Conservation (phyloP, 139 green algal genomes). For the Tetradesmus lagerheimii region DNA sequence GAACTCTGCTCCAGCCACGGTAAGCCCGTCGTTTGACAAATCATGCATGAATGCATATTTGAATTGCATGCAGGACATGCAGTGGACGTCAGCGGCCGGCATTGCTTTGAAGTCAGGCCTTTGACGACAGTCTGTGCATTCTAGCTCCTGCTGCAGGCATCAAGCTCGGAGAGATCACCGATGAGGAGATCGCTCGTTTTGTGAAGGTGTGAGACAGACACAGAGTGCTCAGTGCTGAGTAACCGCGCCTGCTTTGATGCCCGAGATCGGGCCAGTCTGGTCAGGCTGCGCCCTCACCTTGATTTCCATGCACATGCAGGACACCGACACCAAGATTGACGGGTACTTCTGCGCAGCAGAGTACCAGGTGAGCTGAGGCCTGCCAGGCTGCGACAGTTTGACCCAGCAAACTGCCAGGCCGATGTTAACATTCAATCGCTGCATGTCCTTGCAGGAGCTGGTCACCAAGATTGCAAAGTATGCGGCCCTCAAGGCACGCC, state of each 20-base stretch:
- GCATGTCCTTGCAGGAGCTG: neutral
- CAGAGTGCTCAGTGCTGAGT: neutral
- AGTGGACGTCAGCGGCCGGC: neutral
- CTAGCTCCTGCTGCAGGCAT: constrained; percentile 7
- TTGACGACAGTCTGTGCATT: neutral
- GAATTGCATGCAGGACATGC: neutral
- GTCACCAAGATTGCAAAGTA: neutral
- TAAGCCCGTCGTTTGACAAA: neutral
- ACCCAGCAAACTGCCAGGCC: neutral
- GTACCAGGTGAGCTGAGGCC: constrained; percentile 7
- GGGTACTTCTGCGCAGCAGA: neutral
- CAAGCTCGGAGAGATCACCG: neutral
- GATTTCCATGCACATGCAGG: neutral
- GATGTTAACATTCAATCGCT: neutral
- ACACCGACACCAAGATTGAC: neutral
- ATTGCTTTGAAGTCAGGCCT: neutral
- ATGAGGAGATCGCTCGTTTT: constrained; percentile 24
- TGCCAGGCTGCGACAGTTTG: neutral
- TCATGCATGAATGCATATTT: neutral
- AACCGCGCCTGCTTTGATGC: neutral
- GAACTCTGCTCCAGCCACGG: neutral
- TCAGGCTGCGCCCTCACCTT: neutral
- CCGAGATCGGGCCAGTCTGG: neutral
- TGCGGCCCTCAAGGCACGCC: constrained; percentile 16
- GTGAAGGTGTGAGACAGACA: neutral